Evolutionary conservation across 2,329 filamentous ascomycete species (phyloP).

Genomic region (Colletotrichum phormii): DNA sequence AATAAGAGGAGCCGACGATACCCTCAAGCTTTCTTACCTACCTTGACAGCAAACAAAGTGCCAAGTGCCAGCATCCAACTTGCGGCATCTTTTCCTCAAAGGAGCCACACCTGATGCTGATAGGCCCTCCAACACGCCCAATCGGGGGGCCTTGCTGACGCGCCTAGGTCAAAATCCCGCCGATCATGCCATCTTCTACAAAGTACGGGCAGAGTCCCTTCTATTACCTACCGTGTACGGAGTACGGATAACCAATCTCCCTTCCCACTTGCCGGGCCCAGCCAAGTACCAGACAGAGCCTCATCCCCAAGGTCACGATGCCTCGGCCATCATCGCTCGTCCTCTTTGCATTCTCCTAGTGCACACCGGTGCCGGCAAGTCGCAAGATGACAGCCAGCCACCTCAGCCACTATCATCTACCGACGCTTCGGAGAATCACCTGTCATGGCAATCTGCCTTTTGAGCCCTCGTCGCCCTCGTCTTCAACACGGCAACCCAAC

Average conservation of each 20-base stretch:
- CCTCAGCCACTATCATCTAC: not conserved
- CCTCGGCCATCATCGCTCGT: not conserved
- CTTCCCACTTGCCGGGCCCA: not conserved
- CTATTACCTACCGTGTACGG: not conserved
- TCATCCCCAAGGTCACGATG: conserved; percentile 21
- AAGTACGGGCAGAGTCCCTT: not conserved
- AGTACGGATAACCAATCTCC: not conserved
- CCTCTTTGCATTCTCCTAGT: not conserved
- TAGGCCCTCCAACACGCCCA: conserved; percentile 5
- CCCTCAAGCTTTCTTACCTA: conserved; percentile 13
- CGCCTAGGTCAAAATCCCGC: conserved; percentile 1
- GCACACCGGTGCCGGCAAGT: not conserved
- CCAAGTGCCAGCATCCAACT: conserved; percentile 3
- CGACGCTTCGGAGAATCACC: not conserved
- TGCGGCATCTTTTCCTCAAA: conserved; percentile 5
- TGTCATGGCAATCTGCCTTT: conserved; percentile 13
- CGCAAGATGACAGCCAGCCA: not conserved
- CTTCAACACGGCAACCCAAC: conserved; percentile 2
- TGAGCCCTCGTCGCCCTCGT: conserved; percentile 6
- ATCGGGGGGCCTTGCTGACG: conserved; percentile 24
- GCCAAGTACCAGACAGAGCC: conserved; percentile 7
- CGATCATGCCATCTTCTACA: not conserved
- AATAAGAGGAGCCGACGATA: conserved; percentile 26
- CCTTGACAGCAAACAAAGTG: not conserved
- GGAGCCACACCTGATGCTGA: conserved; percentile 2